Evolutionary conservation across 495 filamentous ascomycete species (phyloP).

Genomic region (Lentithecium fluviatile): DNA sequence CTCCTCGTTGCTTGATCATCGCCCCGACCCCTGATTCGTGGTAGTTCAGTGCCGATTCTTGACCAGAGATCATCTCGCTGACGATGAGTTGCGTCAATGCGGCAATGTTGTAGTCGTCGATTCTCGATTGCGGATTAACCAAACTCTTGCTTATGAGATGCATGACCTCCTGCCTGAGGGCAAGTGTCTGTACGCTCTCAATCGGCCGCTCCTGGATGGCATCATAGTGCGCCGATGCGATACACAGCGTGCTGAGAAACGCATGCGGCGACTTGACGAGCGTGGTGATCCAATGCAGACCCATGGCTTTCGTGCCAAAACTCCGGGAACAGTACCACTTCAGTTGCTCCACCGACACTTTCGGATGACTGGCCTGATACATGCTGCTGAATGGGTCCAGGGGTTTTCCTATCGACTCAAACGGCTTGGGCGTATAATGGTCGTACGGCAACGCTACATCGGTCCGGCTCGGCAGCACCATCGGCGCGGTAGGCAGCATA

Average conservation of each 20-base stretch:
- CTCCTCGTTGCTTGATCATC: constrained; percentile 38
- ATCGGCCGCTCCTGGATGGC: constrained; percentile 28
- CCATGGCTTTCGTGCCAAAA: constrained; percentile 38
- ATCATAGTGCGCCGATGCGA: constrained; percentile 40
- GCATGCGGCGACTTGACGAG: constrained; percentile 38
- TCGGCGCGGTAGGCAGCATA: constrained; percentile 15
- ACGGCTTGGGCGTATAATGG: constrained; percentile 1
- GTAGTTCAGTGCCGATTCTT: constrained; percentile 30
- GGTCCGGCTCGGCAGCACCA: constrained; percentile 13
- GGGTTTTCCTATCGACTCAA: constrained; percentile 28
- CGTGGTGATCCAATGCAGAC: constrained; percentile 38
- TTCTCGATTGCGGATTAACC: constrained; percentile 25
- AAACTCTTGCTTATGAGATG: constrained; percentile 35
- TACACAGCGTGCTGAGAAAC: constrained; percentile 42
- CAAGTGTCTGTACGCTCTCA: constrained; percentile 31
- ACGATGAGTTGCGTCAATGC: constrained; percentile 40
- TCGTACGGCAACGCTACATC: constrained; percentile 11
- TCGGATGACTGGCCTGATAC: constrained; percentile 22
- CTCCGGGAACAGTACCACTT: constrained; percentile 32
- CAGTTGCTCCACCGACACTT: constrained; percentile 31
- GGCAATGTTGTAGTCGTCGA: constrained; percentile 38
- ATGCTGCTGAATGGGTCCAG: constrained; percentile 32
- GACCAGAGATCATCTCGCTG: constrained; percentile 37
- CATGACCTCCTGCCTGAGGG: constrained; percentile 35
- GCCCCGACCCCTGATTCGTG: constrained; percentile 35